These are phyloP conservation scores for Musa troglodytarum DNA, from an alignment of 176 grass and related monocot species.

Conservation along the genomic window DNA sequence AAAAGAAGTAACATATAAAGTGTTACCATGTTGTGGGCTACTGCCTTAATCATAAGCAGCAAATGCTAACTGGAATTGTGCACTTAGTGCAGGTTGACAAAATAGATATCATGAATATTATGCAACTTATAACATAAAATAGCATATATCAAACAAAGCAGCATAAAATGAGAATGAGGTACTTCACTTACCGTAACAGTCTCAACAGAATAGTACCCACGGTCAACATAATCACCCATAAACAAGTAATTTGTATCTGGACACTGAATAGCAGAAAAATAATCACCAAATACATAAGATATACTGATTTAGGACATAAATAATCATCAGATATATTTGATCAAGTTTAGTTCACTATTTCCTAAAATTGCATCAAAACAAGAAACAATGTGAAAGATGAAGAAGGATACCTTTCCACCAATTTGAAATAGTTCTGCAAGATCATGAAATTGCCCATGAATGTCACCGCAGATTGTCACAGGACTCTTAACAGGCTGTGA, in stretches of 20 bases:
- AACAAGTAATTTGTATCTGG: conserved; percentile 18
- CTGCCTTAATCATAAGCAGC: too few species aligned
- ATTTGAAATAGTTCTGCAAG: conserved; percentile 18
- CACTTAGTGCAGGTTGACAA: background rate
- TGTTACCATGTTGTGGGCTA: too few species aligned
- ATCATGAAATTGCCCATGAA: conserved; percentile 23
- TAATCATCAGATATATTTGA: background rate
- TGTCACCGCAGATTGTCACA: conserved; percentile 16
- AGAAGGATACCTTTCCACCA: conserved; percentile 7
- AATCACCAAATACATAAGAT: background rate
- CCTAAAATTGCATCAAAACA: background rate
- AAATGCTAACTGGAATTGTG: too few species aligned
- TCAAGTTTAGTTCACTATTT: background rate
- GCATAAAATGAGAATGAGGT: background rate
- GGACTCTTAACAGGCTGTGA: conserved; percentile 16
- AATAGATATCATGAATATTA: background rate
- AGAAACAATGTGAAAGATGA: background rate
- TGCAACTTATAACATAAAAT: background rate
- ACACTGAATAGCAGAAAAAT: conserved; percentile 3
- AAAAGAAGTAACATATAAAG: too few species aligned
- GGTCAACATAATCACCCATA: conserved; percentile 18
- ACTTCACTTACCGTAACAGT: conserved; percentile 9
- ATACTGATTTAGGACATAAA: background rate
- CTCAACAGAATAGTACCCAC: conserved; percentile 15
- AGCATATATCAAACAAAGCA: background rate